Percentiles rank a stretch among this genome's conserved stretches.
Conservation (phyloP, 345 rosid species). For the Crucihimalaya himalaica region DNA sequence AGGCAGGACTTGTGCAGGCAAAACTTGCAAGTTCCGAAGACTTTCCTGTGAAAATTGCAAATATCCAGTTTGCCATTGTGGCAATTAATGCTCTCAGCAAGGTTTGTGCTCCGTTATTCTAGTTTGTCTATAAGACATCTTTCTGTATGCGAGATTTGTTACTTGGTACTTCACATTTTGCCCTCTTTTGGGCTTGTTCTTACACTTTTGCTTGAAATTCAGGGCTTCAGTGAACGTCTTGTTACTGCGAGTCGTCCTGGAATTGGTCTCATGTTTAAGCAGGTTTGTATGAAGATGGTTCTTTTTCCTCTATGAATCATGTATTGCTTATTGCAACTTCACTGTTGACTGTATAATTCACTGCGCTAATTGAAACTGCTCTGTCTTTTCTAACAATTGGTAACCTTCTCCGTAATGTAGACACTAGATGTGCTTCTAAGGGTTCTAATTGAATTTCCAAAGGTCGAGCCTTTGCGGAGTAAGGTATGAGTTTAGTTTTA, state of each 20-base stretch:
- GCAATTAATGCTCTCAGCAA: constrained; percentile 97
- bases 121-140: constrained; percentile 4
- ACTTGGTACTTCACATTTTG: constrained; percentile 4
- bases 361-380: constrained; percentile 8
- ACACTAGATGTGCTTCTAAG: constrained; percentile 85
- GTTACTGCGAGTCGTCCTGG: constrained; percentile 83
- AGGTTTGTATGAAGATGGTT: constrained; percentile 52
- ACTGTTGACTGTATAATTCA: background rate
- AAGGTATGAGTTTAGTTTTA: constrained; percentile 62
- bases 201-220: constrained; percentile 32
- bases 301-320: background rate
- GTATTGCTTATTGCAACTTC: background rate
- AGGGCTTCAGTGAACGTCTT: constrained; percentile 96
- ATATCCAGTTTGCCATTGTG: constrained; percentile 71
- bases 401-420: constrained; percentile 46
- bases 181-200: constrained; percentile 19
- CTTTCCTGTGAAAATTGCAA: constrained; percentile 54
- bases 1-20: constrained; percentile 57
- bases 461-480: constrained; percentile 67
- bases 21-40: constrained; percentile 53
- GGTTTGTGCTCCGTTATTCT: constrained; percentile 46
- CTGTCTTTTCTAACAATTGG: constrained; percentile 21
- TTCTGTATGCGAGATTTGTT: constrained; percentile 12
- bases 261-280: constrained; percentile 92
- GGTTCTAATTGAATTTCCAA: constrained; percentile 81